phyloP scores from a whole-genome alignment of 768 basidiomycete species.

The Hericium erinaceus region DNA sequence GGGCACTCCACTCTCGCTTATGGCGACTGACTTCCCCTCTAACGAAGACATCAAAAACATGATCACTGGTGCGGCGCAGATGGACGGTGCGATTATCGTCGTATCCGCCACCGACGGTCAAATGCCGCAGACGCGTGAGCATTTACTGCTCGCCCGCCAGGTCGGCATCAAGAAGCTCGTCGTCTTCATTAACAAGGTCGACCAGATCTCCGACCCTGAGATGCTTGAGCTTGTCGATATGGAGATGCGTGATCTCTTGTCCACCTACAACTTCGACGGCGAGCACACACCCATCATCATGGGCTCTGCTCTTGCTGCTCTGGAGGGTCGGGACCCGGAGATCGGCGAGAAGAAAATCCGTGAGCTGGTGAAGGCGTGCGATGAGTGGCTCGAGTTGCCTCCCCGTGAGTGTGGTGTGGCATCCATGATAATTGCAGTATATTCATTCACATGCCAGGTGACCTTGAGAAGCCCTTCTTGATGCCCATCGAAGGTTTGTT shows the following conservation, averaged over 20 bases:
- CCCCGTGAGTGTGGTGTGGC: constrained; percentile 45
- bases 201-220: constrained; percentile 92
- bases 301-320: constrained; percentile 93
- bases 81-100: constrained; percentile 93
- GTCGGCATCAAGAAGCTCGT: constrained; percentile 96
- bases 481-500: constrained; percentile 77
- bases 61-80: constrained; percentile 98
- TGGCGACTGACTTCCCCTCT: constrained; percentile 8
- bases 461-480: constrained; percentile 96
- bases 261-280: constrained; percentile 91
- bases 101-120: constrained; percentile 98
- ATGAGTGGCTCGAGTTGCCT: constrained; percentile 92
- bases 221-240: constrained; percentile 99
- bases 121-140: constrained; percentile 99
- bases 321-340: constrained; percentile 76
- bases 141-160: constrained; percentile 93
- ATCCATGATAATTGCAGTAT: not conserved
- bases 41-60: constrained; percentile 86
- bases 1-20: constrained; percentile 4
- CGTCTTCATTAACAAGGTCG: constrained; percentile 99
- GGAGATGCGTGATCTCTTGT: constrained; percentile 97
- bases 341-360: constrained; percentile 74
- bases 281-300: constrained; percentile 97
- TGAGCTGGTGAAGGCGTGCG: constrained; percentile 80
- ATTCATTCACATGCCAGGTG: constrained; percentile 41